phyloP scores from a whole-genome alignment of 2,329 filamentous ascomycete genomes.

The Epichloe gansuensis region DNA sequence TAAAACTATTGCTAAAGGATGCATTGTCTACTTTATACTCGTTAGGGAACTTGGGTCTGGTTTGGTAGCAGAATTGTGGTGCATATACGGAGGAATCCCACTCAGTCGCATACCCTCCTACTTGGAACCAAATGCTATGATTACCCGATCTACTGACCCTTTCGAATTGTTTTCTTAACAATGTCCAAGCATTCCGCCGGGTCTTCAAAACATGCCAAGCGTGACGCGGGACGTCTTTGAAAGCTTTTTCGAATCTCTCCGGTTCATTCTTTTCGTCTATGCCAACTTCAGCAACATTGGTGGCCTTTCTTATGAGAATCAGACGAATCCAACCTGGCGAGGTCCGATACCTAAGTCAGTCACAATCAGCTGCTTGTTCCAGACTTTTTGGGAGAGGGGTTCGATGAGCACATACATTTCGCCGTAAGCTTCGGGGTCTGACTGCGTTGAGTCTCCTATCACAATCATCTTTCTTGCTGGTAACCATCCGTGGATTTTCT shows the following conservation, averaged over 20 bases:
- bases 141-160: background rate
- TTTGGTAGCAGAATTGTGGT: background rate
- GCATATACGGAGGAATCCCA: background rate
- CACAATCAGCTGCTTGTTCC: slow-evolving; percentile 5
- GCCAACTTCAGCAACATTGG: slow-evolving; percentile 54
- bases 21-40: no score
- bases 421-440: slow-evolving; percentile 81
- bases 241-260: slow-evolving; percentile 71
- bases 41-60: no score
- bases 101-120: background rate
- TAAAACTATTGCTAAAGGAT: no score
- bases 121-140: no score
- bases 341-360: slow-evolving; percentile 37
- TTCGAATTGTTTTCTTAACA: slow-evolving; percentile 13
- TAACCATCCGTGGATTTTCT: slow-evolving; percentile 66
- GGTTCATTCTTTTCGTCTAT: slow-evolving; percentile 64
- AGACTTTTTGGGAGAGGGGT: background rate
- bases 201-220: slow-evolving; percentile 71
- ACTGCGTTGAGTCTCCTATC: slow-evolving; percentile 85
- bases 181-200: slow-evolving; percentile 48
- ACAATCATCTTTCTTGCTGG: slow-evolving; percentile 69
- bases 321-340: slow-evolving; percentile 67
- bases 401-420: slow-evolving; percentile 45
- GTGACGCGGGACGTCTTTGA: slow-evolving; percentile 56
- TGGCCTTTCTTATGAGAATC: slow-evolving; percentile 78